These are phyloP conservation scores for Phytophthora citricola DNA, from an alignment of 352 stramenopile species.

Conservation along the genomic window DNA sequence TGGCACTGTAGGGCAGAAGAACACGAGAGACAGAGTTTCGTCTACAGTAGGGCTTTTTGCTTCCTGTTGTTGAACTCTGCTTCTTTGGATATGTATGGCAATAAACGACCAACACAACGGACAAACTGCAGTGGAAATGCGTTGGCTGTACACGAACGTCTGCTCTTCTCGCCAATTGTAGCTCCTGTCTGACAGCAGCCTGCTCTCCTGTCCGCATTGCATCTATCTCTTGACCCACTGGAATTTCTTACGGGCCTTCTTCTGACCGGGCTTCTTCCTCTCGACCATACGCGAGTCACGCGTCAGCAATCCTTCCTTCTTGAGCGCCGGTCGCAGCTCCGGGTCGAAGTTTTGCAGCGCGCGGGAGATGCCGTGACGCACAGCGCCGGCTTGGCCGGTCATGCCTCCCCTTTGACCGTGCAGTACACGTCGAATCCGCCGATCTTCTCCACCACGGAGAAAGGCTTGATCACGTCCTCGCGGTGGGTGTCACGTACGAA, in stretches of 20 bases:
- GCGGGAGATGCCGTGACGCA: slow-evolving; percentile 93
- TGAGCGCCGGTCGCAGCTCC: slow-evolving; percentile 91
- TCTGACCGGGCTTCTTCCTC: slow-evolving; percentile 96
- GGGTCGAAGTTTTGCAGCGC: slow-evolving; percentile 96
- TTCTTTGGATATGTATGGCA: slow-evolving; percentile 44
- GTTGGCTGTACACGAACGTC: slow-evolving; percentile 17
- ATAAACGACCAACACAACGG: slow-evolving; percentile 30
- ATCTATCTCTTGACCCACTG: slow-evolving; percentile 98
- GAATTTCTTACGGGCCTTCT: slow-evolving; percentile 97
- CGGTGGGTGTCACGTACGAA: slow-evolving; percentile 92
- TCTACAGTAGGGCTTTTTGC: slow-evolving; percentile 1
- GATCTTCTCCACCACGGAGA: slow-evolving; percentile 71
- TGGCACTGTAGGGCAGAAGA: slow-evolving; percentile 68
- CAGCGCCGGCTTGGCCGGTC: slow-evolving; percentile 93
- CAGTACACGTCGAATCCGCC: slow-evolving; percentile 93
- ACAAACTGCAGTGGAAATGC: slow-evolving; percentile 20
- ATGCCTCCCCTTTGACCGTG: slow-evolving; percentile 94
- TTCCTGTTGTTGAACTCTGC: background rate
- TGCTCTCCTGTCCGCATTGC: slow-evolving; percentile 17
- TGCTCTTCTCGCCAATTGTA: slow-evolving; percentile 1
- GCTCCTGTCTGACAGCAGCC: slow-evolving; percentile 10
- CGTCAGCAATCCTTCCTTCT: slow-evolving; percentile 93
- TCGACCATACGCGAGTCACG: slow-evolving; percentile 96
- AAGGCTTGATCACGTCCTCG: slow-evolving; percentile 88
- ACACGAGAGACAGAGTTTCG: slow-evolving; percentile 5